These are phyloP conservation scores for Moesziomyces sp. DNA, from an alignment of 1,284 basidiomycete genomes.

Conservation along the genomic window DNA sequence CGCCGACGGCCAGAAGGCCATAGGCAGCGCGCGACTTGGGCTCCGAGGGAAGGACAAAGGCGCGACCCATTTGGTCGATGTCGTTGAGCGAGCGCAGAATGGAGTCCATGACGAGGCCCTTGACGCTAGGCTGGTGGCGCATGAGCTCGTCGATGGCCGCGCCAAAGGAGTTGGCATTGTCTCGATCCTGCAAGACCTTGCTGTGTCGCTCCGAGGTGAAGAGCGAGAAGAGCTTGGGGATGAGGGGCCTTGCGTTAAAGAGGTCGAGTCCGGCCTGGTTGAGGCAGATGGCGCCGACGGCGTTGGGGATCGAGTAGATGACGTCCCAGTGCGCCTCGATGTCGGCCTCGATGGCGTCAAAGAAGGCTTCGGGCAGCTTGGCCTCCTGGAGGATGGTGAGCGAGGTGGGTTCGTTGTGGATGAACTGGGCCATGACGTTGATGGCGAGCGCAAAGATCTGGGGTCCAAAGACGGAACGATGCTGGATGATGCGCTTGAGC, in stretches of 20 bases:
- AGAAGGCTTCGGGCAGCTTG: constrained; percentile 88
- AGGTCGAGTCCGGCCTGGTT: constrained; percentile 89
- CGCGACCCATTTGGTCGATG: constrained; percentile 77
- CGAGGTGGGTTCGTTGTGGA: constrained; percentile 98
- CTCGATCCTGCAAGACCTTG: constrained; percentile 89
- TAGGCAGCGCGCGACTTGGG: constrained; percentile 43
- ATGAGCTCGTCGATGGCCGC: constrained; percentile 93
- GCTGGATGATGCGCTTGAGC: constrained; percentile 86
- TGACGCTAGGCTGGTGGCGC: constrained; percentile 91
- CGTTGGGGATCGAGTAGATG: constrained; percentile 90
- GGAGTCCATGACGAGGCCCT: constrained; percentile 73
- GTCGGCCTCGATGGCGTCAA: constrained; percentile 82
- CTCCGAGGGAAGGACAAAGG: constrained; percentile 66
- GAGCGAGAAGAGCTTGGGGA: constrained; percentile 84
- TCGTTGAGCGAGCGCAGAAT: constrained; percentile 40
- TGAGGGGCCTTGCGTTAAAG: constrained; percentile 78
- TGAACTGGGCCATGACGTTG: constrained; percentile 96
- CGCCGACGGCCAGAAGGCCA: constrained; percentile 37
- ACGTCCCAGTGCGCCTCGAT: constrained; percentile 79
- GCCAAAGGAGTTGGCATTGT: constrained; percentile 88
- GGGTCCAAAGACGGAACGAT: constrained; percentile 84
- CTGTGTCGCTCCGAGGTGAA: constrained; percentile 87
- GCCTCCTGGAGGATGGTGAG: constrained; percentile 91
- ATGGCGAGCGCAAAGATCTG: constrained; percentile 82
- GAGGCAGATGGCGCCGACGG: constrained; percentile 94